Evolutionary conservation across 208 protist species (phyloP), one percentile per base, ranked within the genome.

Genomic region (Wallacemonas collosoma): DNA sequence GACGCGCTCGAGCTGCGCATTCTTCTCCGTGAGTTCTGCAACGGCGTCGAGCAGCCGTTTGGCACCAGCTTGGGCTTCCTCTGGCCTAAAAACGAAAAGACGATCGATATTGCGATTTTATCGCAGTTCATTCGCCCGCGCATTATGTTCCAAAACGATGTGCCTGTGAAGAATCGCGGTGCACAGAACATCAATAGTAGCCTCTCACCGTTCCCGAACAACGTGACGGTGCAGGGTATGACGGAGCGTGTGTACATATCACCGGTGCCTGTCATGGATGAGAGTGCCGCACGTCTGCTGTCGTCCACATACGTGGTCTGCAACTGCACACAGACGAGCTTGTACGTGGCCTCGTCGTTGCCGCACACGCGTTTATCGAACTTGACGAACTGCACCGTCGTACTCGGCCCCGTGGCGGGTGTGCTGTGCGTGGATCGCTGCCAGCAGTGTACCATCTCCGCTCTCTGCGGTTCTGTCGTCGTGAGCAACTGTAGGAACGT

Each of bases 101-200:
- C 88, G 1, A 95, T 95, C 53, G 90, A 95, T 55, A 82, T 94
- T 12, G 87, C 90, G 17, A 80, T 95, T 17, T 76, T 97, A 2
- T 88, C 90, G 14, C 93, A 97, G 81, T 97, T 93, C 74, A 90
- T 97, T 75, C 93, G 93, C 17, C 82, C 88, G 47, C 88, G 90
- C 53, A 91, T 97, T 56, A 76, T 91, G 51, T 50, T 83, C 36
- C 79, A 88, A 44, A 80, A 71, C 72, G 89, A 94, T 26, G 71
- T 96, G 38, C 44, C 76, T 36, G 60, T 50, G 2, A 7, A 7
- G 12, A 71, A 50, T 54, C 51, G 39, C n/a, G 44, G 2, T n/a
- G 17, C 35, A 6, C 45, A 48, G 26, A 76, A 72, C 55, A 26
- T 75, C 63, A 68, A 74, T 26, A 40, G 57, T 57, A 43, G 41